Conservation (phyloP, 2,329 filamentous ascomycete genomes). For the Fusarium pseudocircinatum region DNA sequence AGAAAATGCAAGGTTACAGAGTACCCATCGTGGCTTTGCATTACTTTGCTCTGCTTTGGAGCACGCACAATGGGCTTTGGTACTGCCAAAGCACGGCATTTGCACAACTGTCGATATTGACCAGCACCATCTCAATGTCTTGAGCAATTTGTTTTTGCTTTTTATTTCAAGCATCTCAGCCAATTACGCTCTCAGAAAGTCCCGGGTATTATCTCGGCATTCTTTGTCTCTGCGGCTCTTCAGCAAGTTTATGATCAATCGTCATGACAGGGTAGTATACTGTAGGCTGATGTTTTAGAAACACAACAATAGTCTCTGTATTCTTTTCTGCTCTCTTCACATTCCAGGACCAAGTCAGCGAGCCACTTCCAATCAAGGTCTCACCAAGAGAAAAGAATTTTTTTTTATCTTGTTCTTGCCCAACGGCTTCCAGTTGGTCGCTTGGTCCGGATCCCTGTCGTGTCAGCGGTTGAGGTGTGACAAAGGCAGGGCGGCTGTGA, state of each 20-base stretch:
- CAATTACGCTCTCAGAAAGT: not conserved
- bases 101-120: conserved; percentile 28
- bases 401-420: not conserved
- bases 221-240: conserved; percentile 21
- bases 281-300: conserved; percentile 14
- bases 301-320: conserved; percentile 12
- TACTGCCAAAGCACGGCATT: conserved; percentile 14
- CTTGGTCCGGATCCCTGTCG: conserved; percentile 28
- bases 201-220: conserved; percentile 3
- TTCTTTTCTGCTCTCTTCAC: conserved; percentile 1
- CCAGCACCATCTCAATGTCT: conserved; percentile 3
- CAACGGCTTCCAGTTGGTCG: conserved; percentile 18
- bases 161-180: not conserved
- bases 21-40: conserved; percentile 23
- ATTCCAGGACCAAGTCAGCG: conserved; percentile 24
- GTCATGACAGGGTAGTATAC: conserved; percentile 20
- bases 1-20: conserved; percentile 6
- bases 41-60: not conserved
- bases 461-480: conserved; percentile 16
- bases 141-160: conserved; percentile 6
- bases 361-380: conserved; percentile 22
- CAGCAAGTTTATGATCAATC: conserved; percentile 9
- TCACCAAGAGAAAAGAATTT: conserved; percentile 9
- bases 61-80: not conserved
- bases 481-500: conserved; percentile 30